These are phyloP conservation scores for Cordyceps cicadae DNA, from an alignment of 2,329 filamentous ascomycete genomes.

Conservation along the genomic window DNA sequence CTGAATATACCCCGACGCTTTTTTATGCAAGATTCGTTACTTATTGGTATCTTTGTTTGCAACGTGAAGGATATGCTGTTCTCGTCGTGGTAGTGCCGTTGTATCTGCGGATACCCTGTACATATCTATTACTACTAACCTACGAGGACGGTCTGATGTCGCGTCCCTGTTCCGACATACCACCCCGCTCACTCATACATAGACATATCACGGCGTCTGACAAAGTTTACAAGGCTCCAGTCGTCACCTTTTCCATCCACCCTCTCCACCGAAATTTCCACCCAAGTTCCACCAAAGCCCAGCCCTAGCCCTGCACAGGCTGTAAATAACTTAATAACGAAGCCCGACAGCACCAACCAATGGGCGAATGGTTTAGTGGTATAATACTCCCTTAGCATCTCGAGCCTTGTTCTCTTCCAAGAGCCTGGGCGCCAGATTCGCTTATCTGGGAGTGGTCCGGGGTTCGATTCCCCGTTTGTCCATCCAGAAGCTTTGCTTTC, in stretches of 20 bases:
- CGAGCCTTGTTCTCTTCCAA: not conserved
- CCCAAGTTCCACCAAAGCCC: not conserved
- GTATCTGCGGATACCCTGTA: not conserved
- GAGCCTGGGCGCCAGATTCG: not conserved
- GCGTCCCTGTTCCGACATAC: no score
- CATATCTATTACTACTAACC: no score
- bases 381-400: constrained; percentile 15
- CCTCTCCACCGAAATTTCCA: not conserved
- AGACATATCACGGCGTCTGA: no score
- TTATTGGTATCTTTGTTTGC: no score
- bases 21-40: no score
- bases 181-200: no score
- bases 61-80: not conserved
- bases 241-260: not conserved
- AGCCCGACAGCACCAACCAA: not conserved
- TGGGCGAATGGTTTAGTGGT: constrained; percentile 16
- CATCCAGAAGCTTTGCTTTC: not conserved
- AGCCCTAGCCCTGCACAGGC: constrained; percentile 10
- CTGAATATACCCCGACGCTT: not conserved
- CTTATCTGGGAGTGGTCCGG: constrained; percentile 13
- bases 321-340: constrained; percentile 10
- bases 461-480: constrained; percentile 14
- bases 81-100: not conserved
- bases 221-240: no score
- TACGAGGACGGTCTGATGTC: no score